A percentile compares a stretch with the other conserved stretches of the same genome.
Conservation (phyloP, 176 grass and related monocot species). For the Canna indica region DNA sequence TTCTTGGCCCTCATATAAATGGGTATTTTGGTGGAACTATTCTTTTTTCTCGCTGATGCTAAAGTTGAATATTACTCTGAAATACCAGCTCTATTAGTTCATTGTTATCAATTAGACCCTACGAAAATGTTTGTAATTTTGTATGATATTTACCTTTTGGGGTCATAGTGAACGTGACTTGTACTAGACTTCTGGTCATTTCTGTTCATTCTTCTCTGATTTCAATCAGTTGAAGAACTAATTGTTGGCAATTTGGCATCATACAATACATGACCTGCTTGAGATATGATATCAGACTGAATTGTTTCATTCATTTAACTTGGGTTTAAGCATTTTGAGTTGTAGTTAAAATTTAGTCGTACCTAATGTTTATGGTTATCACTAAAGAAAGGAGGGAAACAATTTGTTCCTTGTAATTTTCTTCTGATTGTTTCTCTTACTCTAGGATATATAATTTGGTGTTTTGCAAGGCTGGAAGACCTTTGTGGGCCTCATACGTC, state of each 20-base stretch:
- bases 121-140: background rate
- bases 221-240: background rate
- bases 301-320: background rate
- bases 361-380: background rate
- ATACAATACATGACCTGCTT: background rate
- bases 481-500: too few relatives aligned
- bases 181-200: background rate
- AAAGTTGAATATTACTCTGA: background rate
- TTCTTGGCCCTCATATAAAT: background rate
- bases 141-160: background rate
- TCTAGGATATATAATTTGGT: too few relatives aligned
- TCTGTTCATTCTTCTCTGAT: background rate
- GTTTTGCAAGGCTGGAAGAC: too few relatives aligned
- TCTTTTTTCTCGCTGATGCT: background rate
- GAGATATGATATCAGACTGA: background rate
- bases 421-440: background rate
- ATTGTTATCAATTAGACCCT: background rate
- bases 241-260: background rate
- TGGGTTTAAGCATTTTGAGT: background rate
- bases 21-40: background rate
- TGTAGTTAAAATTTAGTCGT: background rate
- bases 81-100: background rate
- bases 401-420: background rate
- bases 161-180: background rate
- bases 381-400: background rate